phyloP scores from a whole-genome alignment of 2,329 filamentous ascomycete species.

The Zasmidium angulare region DNA sequence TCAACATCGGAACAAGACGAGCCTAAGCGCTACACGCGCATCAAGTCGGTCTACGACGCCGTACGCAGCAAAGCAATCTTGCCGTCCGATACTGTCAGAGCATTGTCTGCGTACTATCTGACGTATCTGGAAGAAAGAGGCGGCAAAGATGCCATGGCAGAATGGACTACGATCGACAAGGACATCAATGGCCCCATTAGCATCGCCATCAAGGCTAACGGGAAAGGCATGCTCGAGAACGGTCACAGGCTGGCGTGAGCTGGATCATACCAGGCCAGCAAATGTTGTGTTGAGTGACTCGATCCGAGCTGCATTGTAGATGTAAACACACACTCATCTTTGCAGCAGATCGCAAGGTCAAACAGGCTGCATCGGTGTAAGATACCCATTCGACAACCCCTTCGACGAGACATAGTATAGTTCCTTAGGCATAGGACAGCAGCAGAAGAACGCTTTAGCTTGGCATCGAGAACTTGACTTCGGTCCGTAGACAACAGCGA shows the following conservation, averaged over 20 bases:
- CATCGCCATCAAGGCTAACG: slow-evolving; percentile 4
- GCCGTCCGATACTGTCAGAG: slow-evolving; percentile 65
- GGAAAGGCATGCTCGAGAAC: slow-evolving; percentile 5
- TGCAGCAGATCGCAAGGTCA: not conserved
- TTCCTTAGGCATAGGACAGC: not conserved
- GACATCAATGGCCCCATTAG: slow-evolving; percentile 73
- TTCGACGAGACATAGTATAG: not conserved
- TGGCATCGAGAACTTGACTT: not conserved
- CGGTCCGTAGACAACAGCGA: not conserved
- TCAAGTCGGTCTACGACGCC: slow-evolving; percentile 77
- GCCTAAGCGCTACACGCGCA: slow-evolving; percentile 64
- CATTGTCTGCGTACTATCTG: slow-evolving; percentile 77
- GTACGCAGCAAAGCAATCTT: slow-evolving; percentile 73
- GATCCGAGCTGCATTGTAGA: not conserved
- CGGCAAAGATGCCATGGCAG: slow-evolving; percentile 78
- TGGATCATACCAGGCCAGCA: not conserved
- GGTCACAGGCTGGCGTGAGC: not conserved
- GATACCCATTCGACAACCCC: not conserved
- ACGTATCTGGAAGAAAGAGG: slow-evolving; percentile 80
- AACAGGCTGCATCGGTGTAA: not conserved
- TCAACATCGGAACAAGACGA: slow-evolving; percentile 67
- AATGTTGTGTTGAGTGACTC: not conserved
- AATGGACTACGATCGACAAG: slow-evolving; percentile 78
- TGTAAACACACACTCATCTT: not conserved
- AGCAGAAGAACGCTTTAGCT: not conserved